phyloP scores from a whole-genome alignment of 23 red algal species.

The Porphyridium purpureum region DNA sequence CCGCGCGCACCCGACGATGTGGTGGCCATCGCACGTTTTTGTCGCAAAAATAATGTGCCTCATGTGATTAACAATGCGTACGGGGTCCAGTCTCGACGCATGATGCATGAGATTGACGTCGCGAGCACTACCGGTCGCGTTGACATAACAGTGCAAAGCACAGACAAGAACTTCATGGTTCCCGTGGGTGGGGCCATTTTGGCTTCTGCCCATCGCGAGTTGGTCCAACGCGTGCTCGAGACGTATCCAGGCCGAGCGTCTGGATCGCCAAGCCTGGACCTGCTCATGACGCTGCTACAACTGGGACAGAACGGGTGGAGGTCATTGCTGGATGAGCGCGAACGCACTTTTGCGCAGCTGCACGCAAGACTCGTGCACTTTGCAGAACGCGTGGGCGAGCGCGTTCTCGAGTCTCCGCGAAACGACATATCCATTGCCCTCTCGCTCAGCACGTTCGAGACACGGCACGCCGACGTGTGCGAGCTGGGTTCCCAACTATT shows the following conservation, averaged over 20 bases:
- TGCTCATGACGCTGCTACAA: slow-evolving; percentile 28
- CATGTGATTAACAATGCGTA: slow-evolving; percentile 41
- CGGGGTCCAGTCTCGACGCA: slow-evolving; percentile 17
- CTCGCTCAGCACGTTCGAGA: slow-evolving; percentile 1
- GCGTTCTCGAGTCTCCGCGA: slow-evolving; percentile 8
- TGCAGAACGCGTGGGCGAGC: slow-evolving; percentile 5
- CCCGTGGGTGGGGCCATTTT: slow-evolving; percentile 24
- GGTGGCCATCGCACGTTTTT: slow-evolving; percentile 4
- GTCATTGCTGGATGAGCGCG: slow-evolving; percentile 8
- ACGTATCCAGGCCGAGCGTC: slow-evolving; percentile 38
- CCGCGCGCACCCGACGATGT: slow-evolving; percentile 26
- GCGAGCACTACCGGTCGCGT: slow-evolving; percentile 12
- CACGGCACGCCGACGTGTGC: background rate
- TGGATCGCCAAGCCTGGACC: slow-evolving; percentile 7
- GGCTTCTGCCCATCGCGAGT: background rate
- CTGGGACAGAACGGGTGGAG: slow-evolving; percentile 9
- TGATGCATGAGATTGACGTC: background rate
- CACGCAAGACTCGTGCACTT: background rate
- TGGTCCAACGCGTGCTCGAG: slow-evolving; percentile 2
- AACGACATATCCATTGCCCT: slow-evolving; percentile 29
- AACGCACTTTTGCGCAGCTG: slow-evolving; percentile 1
- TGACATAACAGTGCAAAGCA: slow-evolving; percentile 16
- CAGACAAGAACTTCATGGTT: slow-evolving; percentile 51
- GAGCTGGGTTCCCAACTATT: slow-evolving; percentile 11
- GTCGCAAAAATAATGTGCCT: slow-evolving; percentile 7